Evolutionary conservation across 805 yeast genomes (phyloP).

Genomic region (Yarrowia sp.): DNA sequence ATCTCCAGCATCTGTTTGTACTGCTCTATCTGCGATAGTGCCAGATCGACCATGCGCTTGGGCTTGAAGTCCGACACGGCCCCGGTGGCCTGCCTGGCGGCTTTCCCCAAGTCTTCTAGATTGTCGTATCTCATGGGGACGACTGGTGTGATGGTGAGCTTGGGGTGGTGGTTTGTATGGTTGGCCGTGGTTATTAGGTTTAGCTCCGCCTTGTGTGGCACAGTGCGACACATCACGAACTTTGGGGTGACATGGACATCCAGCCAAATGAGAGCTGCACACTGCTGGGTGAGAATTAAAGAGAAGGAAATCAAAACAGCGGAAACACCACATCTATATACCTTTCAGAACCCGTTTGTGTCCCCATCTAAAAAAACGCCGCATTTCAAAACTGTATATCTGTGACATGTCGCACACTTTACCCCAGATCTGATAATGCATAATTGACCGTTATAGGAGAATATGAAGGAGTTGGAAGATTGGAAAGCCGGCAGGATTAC

Average conservation of each 20-base stretch:
- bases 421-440: conserved; percentile 16
- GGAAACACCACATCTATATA: background rate
- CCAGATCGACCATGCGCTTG: conserved; percentile 23
- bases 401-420: background rate
- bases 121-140: conserved; percentile 16
- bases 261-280: no score
- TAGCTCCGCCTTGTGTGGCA: conserved; percentile 8
- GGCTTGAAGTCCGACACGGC: conserved; percentile 10
- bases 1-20: conserved; percentile 25
- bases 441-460: background rate
- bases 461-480: no score
- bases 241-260: background rate
- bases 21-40: conserved; percentile 23
- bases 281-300: background rate
- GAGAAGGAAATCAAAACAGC: background rate
- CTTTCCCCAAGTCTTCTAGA: conserved; percentile 13
- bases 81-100: conserved; percentile 19
- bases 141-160: background rate
- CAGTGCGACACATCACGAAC: background rate
- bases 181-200: background rate
- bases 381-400: background rate
- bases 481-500: no score
- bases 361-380: background rate
- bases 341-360: background rate
- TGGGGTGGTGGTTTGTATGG: background rate